These are phyloP conservation scores for Lepidopterella palustris DNA, from an alignment of 495 filamentous ascomycete genomes.

Conservation along the genomic window DNA sequence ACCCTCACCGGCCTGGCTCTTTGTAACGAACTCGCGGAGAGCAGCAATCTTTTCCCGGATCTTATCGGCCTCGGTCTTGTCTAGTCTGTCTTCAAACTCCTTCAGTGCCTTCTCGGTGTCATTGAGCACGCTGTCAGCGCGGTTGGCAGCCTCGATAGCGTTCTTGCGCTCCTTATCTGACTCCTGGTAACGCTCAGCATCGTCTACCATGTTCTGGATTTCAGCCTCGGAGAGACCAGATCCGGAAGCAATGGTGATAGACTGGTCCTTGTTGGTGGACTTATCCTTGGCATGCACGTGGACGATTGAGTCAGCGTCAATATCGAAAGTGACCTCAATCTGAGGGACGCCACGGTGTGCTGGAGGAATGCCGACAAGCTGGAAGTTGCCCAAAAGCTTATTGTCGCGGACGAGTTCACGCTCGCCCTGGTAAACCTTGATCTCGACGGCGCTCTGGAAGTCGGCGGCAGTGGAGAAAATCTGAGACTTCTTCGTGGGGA, in stretches of 20 bases:
- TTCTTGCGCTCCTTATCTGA: conserved; percentile 94
- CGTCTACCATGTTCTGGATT: conserved; percentile 94
- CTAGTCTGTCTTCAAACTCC: conserved; percentile 90
- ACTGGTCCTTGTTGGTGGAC: conserved; percentile 98
- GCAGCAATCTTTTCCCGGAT: conserved; percentile 89
- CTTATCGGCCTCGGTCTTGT: conserved; percentile 89
- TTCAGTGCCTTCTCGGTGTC: conserved; percentile 98
- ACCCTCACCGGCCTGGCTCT: conserved; percentile 91
- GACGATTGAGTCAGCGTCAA: conserved; percentile 97
- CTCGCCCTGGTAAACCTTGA: conserved; percentile 99
- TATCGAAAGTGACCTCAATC: conserved; percentile 98
- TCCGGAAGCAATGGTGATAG: conserved; percentile 94
- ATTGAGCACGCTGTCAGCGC: conserved; percentile 90
- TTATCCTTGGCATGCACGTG: conserved; percentile 99
- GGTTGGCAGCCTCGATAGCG: conserved; percentile 92
- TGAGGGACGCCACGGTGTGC: conserved; percentile 97
- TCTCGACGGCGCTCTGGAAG: conserved; percentile 99
- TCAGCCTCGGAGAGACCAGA: conserved; percentile 93
- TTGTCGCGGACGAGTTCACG: conserved; percentile 99
- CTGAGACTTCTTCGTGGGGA: conserved; percentile 99
- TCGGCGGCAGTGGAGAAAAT: conserved; percentile 97
- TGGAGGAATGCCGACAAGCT: conserved; percentile 95
- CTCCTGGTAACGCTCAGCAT: conserved; percentile 94
- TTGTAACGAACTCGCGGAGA: conserved; percentile 84
- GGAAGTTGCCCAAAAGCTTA: conserved; percentile 99